Conservation (phyloP, 148 eudicot species). For the Cornus suecica region DNA sequence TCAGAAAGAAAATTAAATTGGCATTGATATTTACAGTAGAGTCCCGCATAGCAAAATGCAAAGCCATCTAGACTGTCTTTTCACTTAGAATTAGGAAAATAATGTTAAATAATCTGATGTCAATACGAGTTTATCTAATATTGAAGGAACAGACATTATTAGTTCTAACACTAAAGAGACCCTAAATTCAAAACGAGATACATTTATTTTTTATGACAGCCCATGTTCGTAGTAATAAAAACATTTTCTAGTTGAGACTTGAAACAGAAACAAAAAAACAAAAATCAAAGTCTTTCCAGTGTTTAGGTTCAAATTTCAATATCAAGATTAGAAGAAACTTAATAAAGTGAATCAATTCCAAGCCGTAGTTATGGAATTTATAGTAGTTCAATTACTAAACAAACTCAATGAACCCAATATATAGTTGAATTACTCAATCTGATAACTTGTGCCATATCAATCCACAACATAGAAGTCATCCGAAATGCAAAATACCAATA, state of each 20-base stretch:
- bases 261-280: background rate
- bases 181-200: too few species aligned
- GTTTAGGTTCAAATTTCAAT: background rate
- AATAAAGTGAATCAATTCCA: background rate
- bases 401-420: too few species aligned
- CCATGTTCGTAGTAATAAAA: too few species aligned
- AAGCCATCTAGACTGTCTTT: background rate
- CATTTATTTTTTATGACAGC: too few species aligned
- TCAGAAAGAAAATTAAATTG: background rate
- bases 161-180: background rate
- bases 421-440: background rate
- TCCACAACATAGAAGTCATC: background rate
- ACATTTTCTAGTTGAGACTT: too few species aligned
- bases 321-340: background rate
- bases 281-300: background rate
- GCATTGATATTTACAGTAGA: background rate
- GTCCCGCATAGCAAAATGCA: background rate
- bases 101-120: background rate
- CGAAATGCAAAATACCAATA: background rate
- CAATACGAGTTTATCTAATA: too few species aligned
- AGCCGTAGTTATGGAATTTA: background rate
- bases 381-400: too few species aligned
- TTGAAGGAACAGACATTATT: background rate
- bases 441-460: background rate
- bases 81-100: background rate